A percentile compares a stretch with the other conserved stretches of the same genome.
Evolutionary conservation across 352 stramenopile genomes (phyloP).

Genomic region (Phytophthora crassamura): DNA sequence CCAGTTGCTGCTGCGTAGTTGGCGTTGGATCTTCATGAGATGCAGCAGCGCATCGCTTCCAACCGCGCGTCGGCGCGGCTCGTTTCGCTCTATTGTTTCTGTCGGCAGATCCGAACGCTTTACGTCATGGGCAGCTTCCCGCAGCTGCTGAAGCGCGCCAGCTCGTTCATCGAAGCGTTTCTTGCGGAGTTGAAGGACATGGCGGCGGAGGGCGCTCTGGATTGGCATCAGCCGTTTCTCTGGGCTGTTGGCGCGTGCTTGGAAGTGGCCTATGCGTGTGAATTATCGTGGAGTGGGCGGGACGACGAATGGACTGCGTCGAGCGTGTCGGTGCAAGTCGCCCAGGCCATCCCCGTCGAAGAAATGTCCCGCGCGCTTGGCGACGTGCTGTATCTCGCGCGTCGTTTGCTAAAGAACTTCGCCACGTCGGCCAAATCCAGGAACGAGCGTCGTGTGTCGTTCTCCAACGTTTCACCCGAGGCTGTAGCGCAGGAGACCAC

Average conservation of each 20-base stretch:
- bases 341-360: conserved; percentile 60
- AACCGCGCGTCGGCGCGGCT: conserved; percentile 59
- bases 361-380: conserved; percentile 69
- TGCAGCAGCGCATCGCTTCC: conserved; percentile 58
- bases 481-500: neutral
- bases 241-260: conserved; percentile 81
- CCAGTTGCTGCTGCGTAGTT: conserved; percentile 42
- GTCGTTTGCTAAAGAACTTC: conserved; percentile 63
- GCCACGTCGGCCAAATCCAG: conserved; percentile 22
- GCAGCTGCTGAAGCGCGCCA: conserved; percentile 63
- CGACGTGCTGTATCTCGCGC: conserved; percentile 77
- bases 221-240: conserved; percentile 61
- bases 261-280: conserved; percentile 79
- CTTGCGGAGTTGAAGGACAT: conserved; percentile 43
- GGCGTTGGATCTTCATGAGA: conserved; percentile 55
- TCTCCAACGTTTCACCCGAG: neutral
- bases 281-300: conserved; percentile 75
- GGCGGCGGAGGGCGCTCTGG: conserved; percentile 19
- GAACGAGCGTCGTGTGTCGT: conserved; percentile 8
- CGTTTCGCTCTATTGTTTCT: conserved; percentile 82
- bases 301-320: conserved; percentile 64
- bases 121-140: conserved; percentile 77
- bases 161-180: conserved; percentile 67
- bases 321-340: conserved; percentile 48
- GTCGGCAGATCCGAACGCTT: conserved; percentile 74